Evolutionary conservation across 2,329 filamentous ascomycete species (phyloP).

Genomic region (Fusarium sambucinum): DNA sequence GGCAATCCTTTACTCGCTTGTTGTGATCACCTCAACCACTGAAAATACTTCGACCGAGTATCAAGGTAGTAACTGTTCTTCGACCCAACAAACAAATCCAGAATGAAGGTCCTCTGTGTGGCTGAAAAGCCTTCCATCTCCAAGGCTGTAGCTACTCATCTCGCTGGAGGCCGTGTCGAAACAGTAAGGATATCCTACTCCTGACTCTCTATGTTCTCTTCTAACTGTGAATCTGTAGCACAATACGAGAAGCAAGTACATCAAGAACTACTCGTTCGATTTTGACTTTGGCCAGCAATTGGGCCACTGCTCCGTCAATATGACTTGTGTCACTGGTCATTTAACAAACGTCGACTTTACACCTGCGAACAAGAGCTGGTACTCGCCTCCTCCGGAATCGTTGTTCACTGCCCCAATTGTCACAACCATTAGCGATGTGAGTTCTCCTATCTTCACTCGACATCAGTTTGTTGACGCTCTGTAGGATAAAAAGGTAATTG

Average conservation of each 20-base stretch:
- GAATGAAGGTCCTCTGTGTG: constrained; percentile 68
- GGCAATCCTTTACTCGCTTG: constrained; percentile 22
- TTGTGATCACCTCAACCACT: constrained; percentile 13
- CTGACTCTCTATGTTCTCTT: neutral
- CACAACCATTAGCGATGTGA: constrained; percentile 74
- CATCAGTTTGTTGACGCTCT: constrained; percentile 24
- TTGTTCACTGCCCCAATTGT: constrained; percentile 86
- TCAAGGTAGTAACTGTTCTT: neutral
- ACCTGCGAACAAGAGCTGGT: constrained; percentile 81
- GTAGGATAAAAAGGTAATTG: constrained; percentile 83
- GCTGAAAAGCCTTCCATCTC: constrained; percentile 89
- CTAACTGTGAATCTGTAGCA: constrained; percentile 62
- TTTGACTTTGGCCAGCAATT: constrained; percentile 87
- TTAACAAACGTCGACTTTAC: constrained; percentile 85
- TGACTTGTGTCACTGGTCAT: constrained; percentile 94
- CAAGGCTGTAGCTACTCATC: constrained; percentile 90
- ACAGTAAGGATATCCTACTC: constrained; percentile 66
- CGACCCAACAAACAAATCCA: neutral
- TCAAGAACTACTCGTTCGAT: constrained; percentile 94
- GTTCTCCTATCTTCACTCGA: constrained; percentile 26
- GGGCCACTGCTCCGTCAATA: constrained; percentile 86
- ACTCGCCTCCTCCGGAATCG: constrained; percentile 78
- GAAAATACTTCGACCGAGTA: neutral
- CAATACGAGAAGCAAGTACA: constrained; percentile 77
- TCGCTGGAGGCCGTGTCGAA: constrained; percentile 80